Percentiles rank a stretch among this genome's conserved stretches.
Evolutionary conservation across 805 yeast genomes (phyloP).

Genomic region (Spencermartinsiella europaea): DNA sequence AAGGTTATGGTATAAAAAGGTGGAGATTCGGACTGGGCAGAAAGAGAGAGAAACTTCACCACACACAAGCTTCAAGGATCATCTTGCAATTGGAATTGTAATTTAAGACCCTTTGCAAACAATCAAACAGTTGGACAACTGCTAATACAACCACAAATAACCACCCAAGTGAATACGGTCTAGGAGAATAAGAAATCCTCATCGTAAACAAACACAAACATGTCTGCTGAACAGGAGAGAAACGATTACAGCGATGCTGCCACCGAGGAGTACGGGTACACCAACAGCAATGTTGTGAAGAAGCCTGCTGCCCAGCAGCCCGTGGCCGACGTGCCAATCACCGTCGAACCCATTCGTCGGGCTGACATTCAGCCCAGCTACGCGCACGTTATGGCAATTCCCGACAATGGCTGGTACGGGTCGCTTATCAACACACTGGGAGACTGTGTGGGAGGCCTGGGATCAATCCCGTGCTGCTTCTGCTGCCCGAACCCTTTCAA

Average conservation of each 20-base stretch:
- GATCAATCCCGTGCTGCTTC: constrained; percentile 49
- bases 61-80: too few relatives aligned
- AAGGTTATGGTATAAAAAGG: too few relatives aligned
- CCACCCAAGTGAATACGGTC: too few relatives aligned
- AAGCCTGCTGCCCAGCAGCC: neutral
- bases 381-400: constrained; percentile 35
- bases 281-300: neutral
- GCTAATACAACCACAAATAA: too few relatives aligned
- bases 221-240: neutral
- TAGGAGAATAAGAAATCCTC: too few relatives aligned
- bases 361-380: constrained; percentile 29
- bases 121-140: too few relatives aligned
- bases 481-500: constrained; percentile 57
- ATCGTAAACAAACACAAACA: too few relatives aligned
- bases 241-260: neutral
- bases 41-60: too few relatives aligned
- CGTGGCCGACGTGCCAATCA: constrained; percentile 18
- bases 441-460: constrained; percentile 44
- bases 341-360: constrained; percentile 25
- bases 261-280: constrained; percentile 1
- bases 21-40: too few relatives aligned
- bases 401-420: constrained; percentile 35
- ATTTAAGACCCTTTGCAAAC: too few relatives aligned
- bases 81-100: too few relatives aligned
- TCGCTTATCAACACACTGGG: constrained; percentile 36